Base-by-base conservation (phyloP, 2,329 filamentous ascomycete species). In the Dothidotthia symphoricarpi region DNA sequence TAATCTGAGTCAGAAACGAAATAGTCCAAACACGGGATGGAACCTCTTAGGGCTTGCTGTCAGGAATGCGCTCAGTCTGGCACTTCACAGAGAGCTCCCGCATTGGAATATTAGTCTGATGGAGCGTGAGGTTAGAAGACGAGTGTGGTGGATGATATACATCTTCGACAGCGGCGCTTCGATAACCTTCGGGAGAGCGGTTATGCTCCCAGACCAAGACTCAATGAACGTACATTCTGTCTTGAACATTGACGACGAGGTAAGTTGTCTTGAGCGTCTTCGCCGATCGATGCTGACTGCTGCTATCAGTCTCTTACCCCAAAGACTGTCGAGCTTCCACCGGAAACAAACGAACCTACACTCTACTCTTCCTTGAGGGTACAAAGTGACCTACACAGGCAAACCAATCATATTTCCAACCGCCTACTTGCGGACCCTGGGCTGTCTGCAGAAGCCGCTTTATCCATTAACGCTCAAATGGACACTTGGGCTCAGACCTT, bases 81-180 rank as follows among this genome's bases (percentile, higher is more conserved):
- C 54, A n/a, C 41, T 57, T 5, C 54, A 57, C 15, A 46, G 54
- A 28, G 54, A 57, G 39, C 36, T 57, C 6, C 54, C 54, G 6
- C 54, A 57, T 38, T 57, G 54, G 54, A 54, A 54, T 9, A 55
- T 57, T 15, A 55, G 50, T 19, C 45, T 56, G 9, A 45, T 56
- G 19, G 54, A 57, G 29, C 52, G 54, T 14, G 54, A 57, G 31
- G 48, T 49, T 7, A 43, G 54, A 31, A 50, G 54, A 12, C 41
- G 54, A 39, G 48, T 53, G 8, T 57, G 52, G 50, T 57, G 54
- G 54, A 52, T 52, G 4, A 14, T 57, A 12, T 57, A 54, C 17
- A 54, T 57, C 7, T 57, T 57, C 31, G 54, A 57, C 17, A 57
- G 54, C 26, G 54, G 54, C 15, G 54, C 54, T 10, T 57, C 54